Base-by-base conservation (phyloP, 202 grass and related monocot species). In the Brachypodium distachyon region DNA sequence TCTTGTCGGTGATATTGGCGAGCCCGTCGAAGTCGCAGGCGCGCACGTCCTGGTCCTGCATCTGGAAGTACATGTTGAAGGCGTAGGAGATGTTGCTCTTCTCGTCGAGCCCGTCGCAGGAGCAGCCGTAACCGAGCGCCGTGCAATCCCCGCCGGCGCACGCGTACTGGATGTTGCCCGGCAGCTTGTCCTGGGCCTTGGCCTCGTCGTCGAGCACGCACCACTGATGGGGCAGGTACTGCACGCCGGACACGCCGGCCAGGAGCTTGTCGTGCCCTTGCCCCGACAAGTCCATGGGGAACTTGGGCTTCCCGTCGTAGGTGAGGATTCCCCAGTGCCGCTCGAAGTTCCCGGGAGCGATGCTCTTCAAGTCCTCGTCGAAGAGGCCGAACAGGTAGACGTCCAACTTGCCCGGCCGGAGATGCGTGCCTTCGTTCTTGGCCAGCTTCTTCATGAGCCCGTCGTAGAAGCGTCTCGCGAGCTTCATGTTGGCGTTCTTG, bases 301-400 rank as follows among this genome's bases (percentile, higher is more conserved):
- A 97, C 85, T 90, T 97, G 2, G 93, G 85, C 68, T 83, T 92
- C 18, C 93, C 90, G 38, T 97, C 87, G 61, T 88, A 97, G 46
- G 89, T 90, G 52, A 92, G 78, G 56, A 97, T 65, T 16, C 93
- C 93, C 93, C 93, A 97, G 69, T 93, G 90, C 0, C 90, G 73
- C 76, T 97, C 90, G 55, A 97, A 97, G 60, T 80, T 53, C 2
- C 93, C 93, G 4, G 93, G 93, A 16, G 70, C 41, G 53, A 93
- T 81, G 80, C 94, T 93, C 75, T 97, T 93, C 71, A 71, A 71
- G 77, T 97, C 87, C 86, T 97, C 94, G 53, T 97, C 90, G 60
- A 97, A 91, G 2, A 97, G 84, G 0, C 90, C 88, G 53, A 97
- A 97, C 49, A 97, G 72, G 81, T 93, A 97, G 4, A 89, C 88